These are phyloP conservation scores for Trametes coccinea DNA, from an alignment of 768 basidiomycete genomes.

Conservation along the genomic window DNA sequence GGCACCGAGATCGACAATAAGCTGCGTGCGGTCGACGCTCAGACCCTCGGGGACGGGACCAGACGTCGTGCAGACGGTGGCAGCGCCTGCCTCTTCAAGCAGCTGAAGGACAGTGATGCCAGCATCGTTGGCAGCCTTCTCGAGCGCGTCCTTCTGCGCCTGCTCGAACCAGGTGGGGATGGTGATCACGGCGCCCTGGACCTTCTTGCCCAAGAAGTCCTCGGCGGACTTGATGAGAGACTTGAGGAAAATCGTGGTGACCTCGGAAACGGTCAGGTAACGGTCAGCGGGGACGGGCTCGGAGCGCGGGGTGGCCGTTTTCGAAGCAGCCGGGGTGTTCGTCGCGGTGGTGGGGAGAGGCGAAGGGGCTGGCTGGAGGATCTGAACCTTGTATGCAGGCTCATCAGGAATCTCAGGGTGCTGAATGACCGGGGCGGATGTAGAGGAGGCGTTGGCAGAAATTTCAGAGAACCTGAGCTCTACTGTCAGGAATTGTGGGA, in stretches of 20 bases:
- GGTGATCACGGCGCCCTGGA: conserved; percentile 81
- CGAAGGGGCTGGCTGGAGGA: conserved; percentile 76
- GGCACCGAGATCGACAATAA: conserved; percentile 80
- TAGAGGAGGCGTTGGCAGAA: conserved; percentile 48
- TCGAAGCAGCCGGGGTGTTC: conserved; percentile 66
- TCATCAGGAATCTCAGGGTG: conserved; percentile 70
- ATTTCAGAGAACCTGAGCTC: conserved; percentile 73
- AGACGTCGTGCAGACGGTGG: conserved; percentile 56
- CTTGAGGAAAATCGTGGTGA: conserved; percentile 79
- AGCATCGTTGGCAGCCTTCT: conserved; percentile 73
- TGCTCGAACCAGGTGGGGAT: conserved; percentile 76
- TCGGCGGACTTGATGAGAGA: conserved; percentile 85
- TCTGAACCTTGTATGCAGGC: conserved; percentile 82
- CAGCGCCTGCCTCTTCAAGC: conserved; percentile 84
- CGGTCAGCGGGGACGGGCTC: conserved; percentile 69
- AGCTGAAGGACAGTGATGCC: conserved; percentile 85
- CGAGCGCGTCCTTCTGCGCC: conserved; percentile 67
- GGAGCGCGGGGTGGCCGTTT: conserved; percentile 69
- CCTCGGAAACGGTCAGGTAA: conserved; percentile 80
- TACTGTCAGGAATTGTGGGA: background rate
- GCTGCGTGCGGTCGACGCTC: conserved; percentile 67
- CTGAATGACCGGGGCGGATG: conserved; percentile 74
- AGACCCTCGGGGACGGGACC: conserved; percentile 44
- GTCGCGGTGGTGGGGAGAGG: conserved; percentile 53
- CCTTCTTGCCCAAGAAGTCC: conserved; percentile 83